Evolutionary conservation across 2,329 filamentous ascomycete genomes (phyloP), one percentile per base, ranked within the genome.

Genomic region (Talaromyces marneffei): DNA sequence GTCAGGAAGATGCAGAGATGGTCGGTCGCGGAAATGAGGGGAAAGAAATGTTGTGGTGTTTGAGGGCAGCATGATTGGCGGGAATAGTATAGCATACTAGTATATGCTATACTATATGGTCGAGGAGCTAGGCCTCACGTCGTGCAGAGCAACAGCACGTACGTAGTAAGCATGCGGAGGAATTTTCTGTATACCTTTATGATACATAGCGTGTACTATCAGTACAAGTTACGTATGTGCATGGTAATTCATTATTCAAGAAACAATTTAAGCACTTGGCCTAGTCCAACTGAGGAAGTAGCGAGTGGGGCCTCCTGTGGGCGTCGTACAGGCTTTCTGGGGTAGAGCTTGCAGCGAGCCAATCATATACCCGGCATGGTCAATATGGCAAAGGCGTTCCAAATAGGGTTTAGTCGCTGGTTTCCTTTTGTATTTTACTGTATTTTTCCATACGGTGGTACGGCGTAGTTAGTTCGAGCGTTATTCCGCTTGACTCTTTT

Each of bases 1-100:
- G 31, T 54, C 31, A 54, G 33, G 12, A 20, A 37, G 52, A 23
- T 39, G 27, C 25, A 42, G 27, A 14, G 37, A 20, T 20, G 20
- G 27, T 57, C 39, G 39, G 39, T 57, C 55, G 40, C 55, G 55
- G 55, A 57, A 57, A 46, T 57, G 55, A 57, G 55, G 55, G 55
- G 55, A 57, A 33, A 18, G 10, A 27, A 6, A 16, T 2, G 8
- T 5, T 27, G 3, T n/a, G 23, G 14, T 55, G 20, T 9, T 55
- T 37, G 33, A 25, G 33, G 33, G 52, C 7, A 3, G 20, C 6
- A 7, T 35, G 12, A 37, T 53, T 33, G 27, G 29, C 20, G 50
- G 44, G 14, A 29, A n/a, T 46, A 35, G n/a, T n/a, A n/a, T n/a
- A n/a, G n/a, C n/a, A n/a, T n/a, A n/a, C n/a, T n/a, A n/a, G n/a